phyloP scores from a whole-genome alignment of 345 rosid species.

The Nasturtium officinale region DNA sequence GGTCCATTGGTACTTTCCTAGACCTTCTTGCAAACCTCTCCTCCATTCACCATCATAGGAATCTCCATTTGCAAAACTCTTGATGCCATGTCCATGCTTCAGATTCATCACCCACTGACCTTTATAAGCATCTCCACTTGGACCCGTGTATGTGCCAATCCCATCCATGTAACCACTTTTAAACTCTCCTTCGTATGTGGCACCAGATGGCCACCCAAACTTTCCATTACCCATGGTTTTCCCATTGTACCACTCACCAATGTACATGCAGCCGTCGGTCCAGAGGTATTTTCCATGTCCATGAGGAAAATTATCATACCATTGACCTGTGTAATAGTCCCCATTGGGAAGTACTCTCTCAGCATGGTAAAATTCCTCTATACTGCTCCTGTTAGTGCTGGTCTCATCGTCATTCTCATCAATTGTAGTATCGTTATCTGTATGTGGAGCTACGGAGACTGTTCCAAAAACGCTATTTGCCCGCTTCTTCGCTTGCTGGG shows the following conservation, averaged over 20 bases:
- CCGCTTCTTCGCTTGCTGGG: conserved; percentile 86
- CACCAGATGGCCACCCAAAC: conserved; percentile 95
- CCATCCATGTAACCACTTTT: conserved; percentile 94
- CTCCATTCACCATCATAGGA: conserved; percentile 89
- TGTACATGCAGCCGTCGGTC: conserved; percentile 88
- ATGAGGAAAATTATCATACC: conserved; percentile 80
- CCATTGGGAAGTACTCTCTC: conserved; percentile 85
- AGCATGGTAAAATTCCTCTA: conserved; percentile 52
- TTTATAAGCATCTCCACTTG: conserved; percentile 63
- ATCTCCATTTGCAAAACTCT: conserved; percentile 70
- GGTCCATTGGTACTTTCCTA: conserved; percentile 76
- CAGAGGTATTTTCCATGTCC: conserved; percentile 89
- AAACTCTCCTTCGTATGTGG: conserved; percentile 89
- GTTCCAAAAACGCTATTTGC: conserved; percentile 89
- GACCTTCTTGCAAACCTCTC: conserved; percentile 76
- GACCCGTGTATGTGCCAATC: conserved; percentile 62
- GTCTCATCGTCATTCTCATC: conserved; percentile 44
- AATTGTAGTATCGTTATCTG: conserved; percentile 47
- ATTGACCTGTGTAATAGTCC: conserved; percentile 84
- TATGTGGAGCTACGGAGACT: conserved; percentile 56
- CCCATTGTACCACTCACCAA: conserved; percentile 85
- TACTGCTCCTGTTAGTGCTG: conserved; percentile 18
- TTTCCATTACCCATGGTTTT: conserved; percentile 82
- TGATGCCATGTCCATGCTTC: conserved; percentile 79
- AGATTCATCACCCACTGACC: conserved; percentile 93